phyloP scores from a whole-genome alignment of 192 early-diverging fungal genomes.

The Backusella parvicylindrica region DNA sequence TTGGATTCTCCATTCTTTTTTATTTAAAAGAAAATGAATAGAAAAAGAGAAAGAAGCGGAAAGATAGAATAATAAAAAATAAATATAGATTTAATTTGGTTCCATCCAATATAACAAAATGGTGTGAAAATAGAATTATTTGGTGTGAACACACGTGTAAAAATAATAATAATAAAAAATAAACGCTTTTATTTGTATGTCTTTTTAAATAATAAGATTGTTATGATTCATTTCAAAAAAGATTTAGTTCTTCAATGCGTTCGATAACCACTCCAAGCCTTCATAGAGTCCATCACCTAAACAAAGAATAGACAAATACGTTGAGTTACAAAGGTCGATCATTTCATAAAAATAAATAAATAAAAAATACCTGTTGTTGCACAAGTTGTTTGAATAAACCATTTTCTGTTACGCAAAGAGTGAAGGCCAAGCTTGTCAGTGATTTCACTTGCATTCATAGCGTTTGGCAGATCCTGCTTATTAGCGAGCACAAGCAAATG shows the following conservation, averaged over 20 bases:
- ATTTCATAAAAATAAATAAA: neutral
- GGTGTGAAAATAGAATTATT: neutral
- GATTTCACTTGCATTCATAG: conserved; percentile 91
- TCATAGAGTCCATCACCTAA: conserved; percentile 94
- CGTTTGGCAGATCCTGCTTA: conserved; percentile 97
- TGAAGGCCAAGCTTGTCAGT: conserved; percentile 91
- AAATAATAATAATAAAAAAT: neutral
- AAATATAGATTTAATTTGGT: conserved; percentile 8
- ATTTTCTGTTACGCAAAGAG: conserved; percentile 72
- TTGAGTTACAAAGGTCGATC: neutral
- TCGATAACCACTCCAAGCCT: conserved; percentile 91
- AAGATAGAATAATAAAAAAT: neutral
- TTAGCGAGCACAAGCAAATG: conserved; percentile 93
- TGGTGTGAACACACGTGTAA: neutral
- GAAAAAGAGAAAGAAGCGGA: neutral
- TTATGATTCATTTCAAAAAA: neutral
- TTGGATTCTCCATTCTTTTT: neutral
- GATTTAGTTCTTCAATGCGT: conserved; percentile 46
- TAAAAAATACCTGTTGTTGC: conserved; percentile 58
- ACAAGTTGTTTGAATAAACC: conserved; percentile 91
- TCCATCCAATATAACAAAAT: neutral
- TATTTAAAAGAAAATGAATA: neutral
- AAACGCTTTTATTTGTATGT: neutral
- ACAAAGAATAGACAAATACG: neutral
- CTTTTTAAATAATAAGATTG: no score